Evolutionary conservation across 1,284 basidiomycete species (phyloP).

Genomic region (Violaceomyces palustris): DNA sequence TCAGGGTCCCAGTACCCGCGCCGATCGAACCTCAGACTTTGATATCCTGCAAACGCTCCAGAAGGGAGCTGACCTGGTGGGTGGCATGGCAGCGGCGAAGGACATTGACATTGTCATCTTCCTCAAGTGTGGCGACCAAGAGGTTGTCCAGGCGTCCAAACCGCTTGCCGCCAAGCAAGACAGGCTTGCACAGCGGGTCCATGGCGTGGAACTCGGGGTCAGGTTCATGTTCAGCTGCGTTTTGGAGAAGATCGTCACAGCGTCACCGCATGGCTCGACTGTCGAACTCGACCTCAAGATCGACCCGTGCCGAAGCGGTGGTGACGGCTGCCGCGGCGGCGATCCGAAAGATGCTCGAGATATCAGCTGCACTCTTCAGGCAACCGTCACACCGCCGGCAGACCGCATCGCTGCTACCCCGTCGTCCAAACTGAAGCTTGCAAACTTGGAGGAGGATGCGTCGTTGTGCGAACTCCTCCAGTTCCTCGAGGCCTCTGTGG

Average conservation of each 20-base stretch:
- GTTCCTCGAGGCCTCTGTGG: too few species aligned
- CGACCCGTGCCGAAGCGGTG: background rate
- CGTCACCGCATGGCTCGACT: slow-evolving; percentile 10
- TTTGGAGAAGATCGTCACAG: slow-evolving; percentile 16
- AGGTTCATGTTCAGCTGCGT: slow-evolving; percentile 14
- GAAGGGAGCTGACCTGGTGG: slow-evolving; percentile 31
- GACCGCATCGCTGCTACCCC: background rate
- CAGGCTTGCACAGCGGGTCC: slow-evolving; percentile 15
- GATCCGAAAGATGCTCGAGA: too few species aligned
- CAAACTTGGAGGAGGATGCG: too few species aligned
- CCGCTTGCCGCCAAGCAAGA: slow-evolving; percentile 17
- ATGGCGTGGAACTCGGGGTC: slow-evolving; percentile 10
- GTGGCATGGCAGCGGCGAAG: slow-evolving; percentile 27
- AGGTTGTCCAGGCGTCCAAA: slow-evolving; percentile 4
- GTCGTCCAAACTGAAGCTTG: too few species aligned
- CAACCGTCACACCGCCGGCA: background rate
- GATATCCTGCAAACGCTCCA: slow-evolving; percentile 27
- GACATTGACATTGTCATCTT: slow-evolving; percentile 32
- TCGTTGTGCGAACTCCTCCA: too few species aligned
- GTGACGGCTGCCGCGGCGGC: background rate
- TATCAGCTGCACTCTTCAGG: background rate
- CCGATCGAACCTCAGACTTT: slow-evolving; percentile 11
- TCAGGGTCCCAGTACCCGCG: slow-evolving; percentile 1
- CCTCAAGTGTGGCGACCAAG: slow-evolving; percentile 10
- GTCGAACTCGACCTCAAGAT: background rate